Conservation (phyloP, 345 rosid species). For the Aquilaria sinensis region DNA sequence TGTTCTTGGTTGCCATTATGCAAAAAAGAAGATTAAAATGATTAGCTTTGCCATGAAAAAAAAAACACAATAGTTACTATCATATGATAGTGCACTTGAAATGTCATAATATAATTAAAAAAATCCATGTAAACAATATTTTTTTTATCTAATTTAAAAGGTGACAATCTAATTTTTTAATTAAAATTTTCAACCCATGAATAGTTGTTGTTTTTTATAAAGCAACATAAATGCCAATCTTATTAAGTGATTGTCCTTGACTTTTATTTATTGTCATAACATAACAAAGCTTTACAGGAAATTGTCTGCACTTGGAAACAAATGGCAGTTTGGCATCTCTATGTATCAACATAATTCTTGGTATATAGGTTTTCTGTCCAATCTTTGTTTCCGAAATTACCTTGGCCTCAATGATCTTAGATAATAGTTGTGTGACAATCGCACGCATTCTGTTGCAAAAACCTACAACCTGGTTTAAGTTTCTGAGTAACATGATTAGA, state of each 20-base stretch:
- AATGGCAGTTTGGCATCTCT: neutral
- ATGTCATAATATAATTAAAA: no score
- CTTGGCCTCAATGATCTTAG: neutral
- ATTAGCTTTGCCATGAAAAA: no score
- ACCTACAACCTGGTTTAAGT: neutral
- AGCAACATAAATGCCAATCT: neutral
- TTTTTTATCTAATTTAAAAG: no score
- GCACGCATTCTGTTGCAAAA: slow-evolving; percentile 8
- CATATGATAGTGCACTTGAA: no score
- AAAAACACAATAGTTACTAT: no score
- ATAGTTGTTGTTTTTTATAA: neutral
- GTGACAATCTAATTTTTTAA: neutral
- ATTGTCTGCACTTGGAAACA: neutral
- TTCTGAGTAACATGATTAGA: slow-evolving; percentile 1
- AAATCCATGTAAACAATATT: no score
- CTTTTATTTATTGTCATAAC: slow-evolving; percentile 1
- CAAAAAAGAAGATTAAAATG: no score
- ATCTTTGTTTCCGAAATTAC: neutral
- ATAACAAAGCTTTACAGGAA: neutral
- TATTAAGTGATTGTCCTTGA: neutral
- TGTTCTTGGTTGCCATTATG: no score
- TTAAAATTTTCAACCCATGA: neutral
- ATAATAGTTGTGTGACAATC: neutral
- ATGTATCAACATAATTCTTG: neutral
- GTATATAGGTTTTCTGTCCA: neutral